A percentile compares a stretch with the other conserved stretches of the same genome.
Evolutionary conservation across 202 grass and related monocot genomes (phyloP).

Genomic region (Carex arenaria): DNA sequence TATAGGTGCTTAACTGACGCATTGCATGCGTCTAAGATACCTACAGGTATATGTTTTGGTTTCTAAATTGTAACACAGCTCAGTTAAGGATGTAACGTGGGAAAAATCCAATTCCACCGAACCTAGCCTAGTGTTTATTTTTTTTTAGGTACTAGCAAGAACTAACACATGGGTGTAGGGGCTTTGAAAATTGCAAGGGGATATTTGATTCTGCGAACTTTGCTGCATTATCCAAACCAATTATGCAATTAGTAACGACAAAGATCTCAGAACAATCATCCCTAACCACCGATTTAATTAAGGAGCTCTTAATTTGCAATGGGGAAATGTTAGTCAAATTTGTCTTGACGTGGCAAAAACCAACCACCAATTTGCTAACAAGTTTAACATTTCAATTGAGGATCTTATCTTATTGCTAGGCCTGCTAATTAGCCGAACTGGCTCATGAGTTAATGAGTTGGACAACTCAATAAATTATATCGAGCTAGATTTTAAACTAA

Average conservation of each 20-base stretch:
- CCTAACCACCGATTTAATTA: background rate
- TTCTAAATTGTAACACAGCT: too few species aligned
- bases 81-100: background rate
- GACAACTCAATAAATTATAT: too few species aligned
- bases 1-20: too few species aligned
- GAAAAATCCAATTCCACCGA: background rate
- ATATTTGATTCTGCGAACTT: constrained; percentile 5
- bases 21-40: too few species aligned
- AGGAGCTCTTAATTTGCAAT: background rate
- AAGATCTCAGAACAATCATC: constrained; percentile 11
- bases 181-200: background rate
- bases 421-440: too few species aligned
- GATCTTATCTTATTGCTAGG: background rate
- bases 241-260: constrained; percentile 27
- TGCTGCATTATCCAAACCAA: constrained; percentile 20
- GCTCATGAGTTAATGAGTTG: too few species aligned
- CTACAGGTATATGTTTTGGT: too few species aligned
- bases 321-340: background rate
- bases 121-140: background rate
- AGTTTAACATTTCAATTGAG: background rate
- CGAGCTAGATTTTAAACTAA: too few species aligned
- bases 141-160: background rate
- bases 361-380: background rate
- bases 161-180: constrained; percentile 24
- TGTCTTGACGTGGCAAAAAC: background rate